Evolutionary conservation across 139 green algal genomes (phyloP), one percentile per base, ranked within the genome.

Genomic region (Chlorella sp.): DNA sequence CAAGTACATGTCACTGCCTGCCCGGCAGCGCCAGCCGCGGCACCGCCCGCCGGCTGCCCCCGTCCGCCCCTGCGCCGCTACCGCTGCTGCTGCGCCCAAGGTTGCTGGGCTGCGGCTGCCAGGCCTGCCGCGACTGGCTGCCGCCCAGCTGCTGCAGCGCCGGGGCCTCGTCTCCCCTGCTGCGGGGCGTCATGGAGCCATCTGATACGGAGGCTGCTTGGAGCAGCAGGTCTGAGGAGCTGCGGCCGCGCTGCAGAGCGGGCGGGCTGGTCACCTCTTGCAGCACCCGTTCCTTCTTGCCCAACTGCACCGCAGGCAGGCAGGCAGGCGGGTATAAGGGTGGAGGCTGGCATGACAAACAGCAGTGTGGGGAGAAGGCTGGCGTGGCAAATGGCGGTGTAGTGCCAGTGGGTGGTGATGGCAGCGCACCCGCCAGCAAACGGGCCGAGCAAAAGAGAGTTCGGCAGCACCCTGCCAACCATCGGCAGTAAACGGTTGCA

Each of bases 211-310:
- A 39, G 18, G 71, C 76, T 6, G 30, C 39, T 30, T 9, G 18
- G 1, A 23, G 56, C 74, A 34, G 55, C 56, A 55, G 60, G 57
- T 82, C 76, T 28, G 60, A 73, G 28, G 28, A 23, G 57, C 60
- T 82, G 60, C 39, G 76, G 34, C 36, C 36, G 51, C 51, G 51
- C 51, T 60, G 51, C 76, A 82, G 76, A 2, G 64, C 25, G 36
- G 25, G 12, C 34, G 76, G 76, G 60, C 76, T 82, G 26, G 76
- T 73, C 23, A 39, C 76, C 60, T 82, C 76, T 60, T 82, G 76
- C 76, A 82, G 57, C 57, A 60, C 73, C 12, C 76, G 76, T 26
- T 82, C 76, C 36, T 82, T 82, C 76, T 82, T 82, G 57, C 76
- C 76, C 76, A 82, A 60, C 76, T 82, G 76, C n/a, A n/a, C n/a